Conservation (phyloP, 192 early-diverging fungal genomes). For the Coemansia sp. region DNA sequence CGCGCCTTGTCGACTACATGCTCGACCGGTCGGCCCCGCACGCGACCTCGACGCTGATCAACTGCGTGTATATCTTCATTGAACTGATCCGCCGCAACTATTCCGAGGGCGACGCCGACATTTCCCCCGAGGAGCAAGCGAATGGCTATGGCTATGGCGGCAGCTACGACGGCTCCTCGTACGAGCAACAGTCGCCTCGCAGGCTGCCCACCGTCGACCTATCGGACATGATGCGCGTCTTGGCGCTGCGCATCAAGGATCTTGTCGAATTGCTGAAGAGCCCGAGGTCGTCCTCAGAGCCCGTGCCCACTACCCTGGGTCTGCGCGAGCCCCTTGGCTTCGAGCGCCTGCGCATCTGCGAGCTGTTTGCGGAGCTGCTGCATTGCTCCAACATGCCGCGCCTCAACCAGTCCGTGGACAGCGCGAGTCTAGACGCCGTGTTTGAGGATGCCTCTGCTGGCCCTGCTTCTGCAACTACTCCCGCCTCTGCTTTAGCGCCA, state of each 20-base stretch:
- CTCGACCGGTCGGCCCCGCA: constrained; percentile 68
- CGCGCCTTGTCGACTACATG: constrained; percentile 84
- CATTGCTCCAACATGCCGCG: constrained; percentile 88
- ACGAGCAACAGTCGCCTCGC: constrained; percentile 24
- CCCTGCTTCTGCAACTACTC: not conserved
- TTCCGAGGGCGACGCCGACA: constrained; percentile 31
- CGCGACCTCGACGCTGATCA: constrained; percentile 84
- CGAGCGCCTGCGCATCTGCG: constrained; percentile 92
- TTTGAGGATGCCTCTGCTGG: not conserved
- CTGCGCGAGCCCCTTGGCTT: constrained; percentile 82
- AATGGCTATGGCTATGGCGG: constrained; percentile 12
- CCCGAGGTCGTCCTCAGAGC: constrained; percentile 60
- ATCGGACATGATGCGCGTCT: constrained; percentile 84
- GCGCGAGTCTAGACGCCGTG: not conserved
- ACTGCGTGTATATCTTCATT: constrained; percentile 95
- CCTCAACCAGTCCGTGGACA: constrained; percentile 54
- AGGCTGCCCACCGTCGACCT: constrained; percentile 64
- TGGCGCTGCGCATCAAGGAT: constrained; percentile 72
- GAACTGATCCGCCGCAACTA: constrained; percentile 97
- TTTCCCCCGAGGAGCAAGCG: constrained; percentile 8
- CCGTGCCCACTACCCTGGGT: constrained; percentile 77
- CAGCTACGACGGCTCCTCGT: constrained; percentile 6
- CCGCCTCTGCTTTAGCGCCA: not conserved
- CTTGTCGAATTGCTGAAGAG: constrained; percentile 72
- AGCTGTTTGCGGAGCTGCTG: constrained; percentile 96